Evolutionary conservation across 306 rosid genomes (phyloP), one percentile per base, ranked within the genome.

Genomic region (Malus orientalis): DNA sequence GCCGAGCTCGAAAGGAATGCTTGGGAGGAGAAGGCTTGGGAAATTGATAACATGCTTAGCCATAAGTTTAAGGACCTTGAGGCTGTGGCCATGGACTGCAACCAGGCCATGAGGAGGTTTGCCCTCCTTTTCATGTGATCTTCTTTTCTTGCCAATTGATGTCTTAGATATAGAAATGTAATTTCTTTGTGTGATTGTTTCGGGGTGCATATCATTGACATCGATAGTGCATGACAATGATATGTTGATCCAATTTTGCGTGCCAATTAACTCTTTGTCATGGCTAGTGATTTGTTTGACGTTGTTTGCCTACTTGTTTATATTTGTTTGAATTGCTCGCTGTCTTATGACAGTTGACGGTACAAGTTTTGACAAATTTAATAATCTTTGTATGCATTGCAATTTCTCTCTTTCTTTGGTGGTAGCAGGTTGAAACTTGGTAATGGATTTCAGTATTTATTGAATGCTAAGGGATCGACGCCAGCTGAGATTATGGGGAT

Each of bases 21-120:
- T 0, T 95, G 97, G 97, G 97, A 95, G 74, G 97, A 91, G 71
- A 90, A 86, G 83, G 74, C 81, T 3, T 95, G 97, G 99, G 97
- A 89, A 3, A 71, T 92, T 38, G 92, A 90, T 30, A 76, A 82
- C 2, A 55, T 55, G 8, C 73, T 91, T 0, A 82, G 87, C 4
- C 89, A 87, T 65, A 89, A 88, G 57, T 74, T 86, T 77, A 87
- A 89, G 77, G 99, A 95, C 77, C 80, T 92, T 1, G 91, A 92
- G 79, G 88, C 91, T 27, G 79, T 87, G 20, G 90, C 85, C 2
- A 82, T 89, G 87, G 96, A 95, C 47, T 87, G 97, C 83, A 95
- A 95, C 80, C 97, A 87, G 66, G 78, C 88, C 8, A 80, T 90
- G 78, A 89, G 74, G 78, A 92, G 98, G 97, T 92, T 67, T 38